A percentile compares a stretch with the other conserved stretches of the same genome.
These are phyloP conservation scores for Didymella lethalis DNA, from an alignment of 2,329 filamentous ascomycete species.

Conservation along the genomic window DNA sequence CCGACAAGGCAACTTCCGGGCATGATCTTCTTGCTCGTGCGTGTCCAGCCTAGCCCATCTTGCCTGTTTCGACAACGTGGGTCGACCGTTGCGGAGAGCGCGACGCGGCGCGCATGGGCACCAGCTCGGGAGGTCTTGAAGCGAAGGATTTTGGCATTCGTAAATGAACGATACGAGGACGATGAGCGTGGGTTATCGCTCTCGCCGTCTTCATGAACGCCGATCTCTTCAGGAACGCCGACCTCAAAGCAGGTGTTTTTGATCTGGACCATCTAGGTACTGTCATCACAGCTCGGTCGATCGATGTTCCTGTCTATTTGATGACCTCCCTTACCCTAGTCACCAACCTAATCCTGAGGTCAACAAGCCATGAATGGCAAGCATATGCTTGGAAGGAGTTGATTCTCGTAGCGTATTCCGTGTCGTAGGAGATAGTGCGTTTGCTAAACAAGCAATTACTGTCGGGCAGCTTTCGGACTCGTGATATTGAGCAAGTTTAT, in stretches of 20 bases:
- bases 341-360: neutral
- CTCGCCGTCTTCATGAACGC: constrained; percentile 1
- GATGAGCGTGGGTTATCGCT: neutral
- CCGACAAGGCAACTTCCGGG: neutral
- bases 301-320: neutral
- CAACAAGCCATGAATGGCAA: neutral
- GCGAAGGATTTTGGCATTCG: constrained; percentile 7
- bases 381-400: neutral
- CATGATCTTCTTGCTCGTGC: constrained; percentile 1
- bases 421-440: neutral
- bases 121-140: neutral
- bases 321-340: neutral
- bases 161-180: constrained; percentile 5
- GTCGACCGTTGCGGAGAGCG: neutral
- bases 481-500: neutral
- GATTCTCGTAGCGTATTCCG: neutral
- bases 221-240: neutral
- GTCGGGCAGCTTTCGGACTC: neutral
- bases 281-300: constrained; percentile 4
- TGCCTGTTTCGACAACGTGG: constrained; percentile 2
- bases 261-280: constrained; percentile 9
- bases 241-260: neutral
- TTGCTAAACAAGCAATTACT: neutral
- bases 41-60: neutral
- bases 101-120: constrained; percentile 8